Conservation (phyloP, 2,329 filamentous ascomycete species). For the Stachybotrys chlorohalonatus region DNA sequence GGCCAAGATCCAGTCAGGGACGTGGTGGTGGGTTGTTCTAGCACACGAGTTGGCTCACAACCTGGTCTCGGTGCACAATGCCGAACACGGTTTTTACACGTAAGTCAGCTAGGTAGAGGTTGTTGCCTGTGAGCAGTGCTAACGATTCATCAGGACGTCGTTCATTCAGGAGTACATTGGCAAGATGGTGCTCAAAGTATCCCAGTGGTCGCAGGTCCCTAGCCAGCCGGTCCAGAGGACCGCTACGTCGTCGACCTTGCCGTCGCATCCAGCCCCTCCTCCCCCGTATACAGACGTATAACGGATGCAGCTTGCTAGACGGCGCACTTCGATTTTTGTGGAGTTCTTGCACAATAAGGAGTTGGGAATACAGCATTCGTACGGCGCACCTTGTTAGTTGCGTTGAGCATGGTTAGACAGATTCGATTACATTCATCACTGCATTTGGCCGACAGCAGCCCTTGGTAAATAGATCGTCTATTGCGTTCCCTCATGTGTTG, state of each 20-base stretch:
- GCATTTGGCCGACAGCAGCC: too few species aligned
- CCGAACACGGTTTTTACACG: constrained; percentile 77
- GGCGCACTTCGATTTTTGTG: background rate
- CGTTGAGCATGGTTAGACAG: background rate
- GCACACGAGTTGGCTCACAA: constrained; percentile 97
- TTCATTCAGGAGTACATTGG: constrained; percentile 71
- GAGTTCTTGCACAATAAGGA: background rate
- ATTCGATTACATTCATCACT: background rate
- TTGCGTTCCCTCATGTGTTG: too few species aligned
- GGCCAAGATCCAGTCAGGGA: constrained; percentile 57
- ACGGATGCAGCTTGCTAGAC: background rate
- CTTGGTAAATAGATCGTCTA: too few species aligned
- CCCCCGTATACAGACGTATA: constrained; percentile 9
- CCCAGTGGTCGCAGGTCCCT: constrained; percentile 20
- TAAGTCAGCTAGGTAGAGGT: constrained; percentile 25
- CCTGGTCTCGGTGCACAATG: constrained; percentile 67
- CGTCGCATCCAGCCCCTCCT: constrained; percentile 7
- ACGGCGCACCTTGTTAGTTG: background rate
- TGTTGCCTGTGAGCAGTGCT: constrained; percentile 6
- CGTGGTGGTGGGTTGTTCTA: constrained; percentile 93
- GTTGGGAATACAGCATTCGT: background rate
- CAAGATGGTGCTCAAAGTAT: constrained; percentile 53
- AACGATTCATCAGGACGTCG: constrained; percentile 46
- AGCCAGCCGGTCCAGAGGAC: constrained; percentile 1
- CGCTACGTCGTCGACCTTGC: constrained; percentile 1